phyloP scores from a whole-genome alignment of 2,329 filamentous ascomycete genomes.

The Colletotrichum sublineola region DNA sequence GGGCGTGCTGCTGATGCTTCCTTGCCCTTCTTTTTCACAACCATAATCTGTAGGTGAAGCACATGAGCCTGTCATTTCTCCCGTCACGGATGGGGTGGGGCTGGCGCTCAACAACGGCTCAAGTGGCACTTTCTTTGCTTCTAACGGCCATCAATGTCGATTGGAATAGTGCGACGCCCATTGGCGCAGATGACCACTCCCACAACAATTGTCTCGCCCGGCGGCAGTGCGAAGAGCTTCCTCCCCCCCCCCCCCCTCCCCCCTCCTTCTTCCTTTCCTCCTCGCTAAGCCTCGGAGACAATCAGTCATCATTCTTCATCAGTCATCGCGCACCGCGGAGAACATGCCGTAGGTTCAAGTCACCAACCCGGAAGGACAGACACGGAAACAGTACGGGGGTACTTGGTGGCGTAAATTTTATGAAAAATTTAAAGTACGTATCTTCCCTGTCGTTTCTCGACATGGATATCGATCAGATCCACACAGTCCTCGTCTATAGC shows the following conservation, averaged over 20 bases:
- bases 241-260: too few relatives aligned
- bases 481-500: slow-evolving; percentile 29
- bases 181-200: slow-evolving; percentile 20
- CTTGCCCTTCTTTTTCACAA: slow-evolving; percentile 3
- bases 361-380: not conserved
- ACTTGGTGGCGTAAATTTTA: slow-evolving; percentile 16
- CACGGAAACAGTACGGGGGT: not conserved
- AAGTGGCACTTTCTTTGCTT: slow-evolving; percentile 8
- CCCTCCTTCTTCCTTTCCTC: not conserved
- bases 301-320: slow-evolving; percentile 30
- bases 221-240: slow-evolving; percentile 5
- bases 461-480: slow-evolving; percentile 17
- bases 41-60: slow-evolving; percentile 3
- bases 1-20: slow-evolving; percentile 18
- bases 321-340: slow-evolving; percentile 27
- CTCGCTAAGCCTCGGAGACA: not conserved
- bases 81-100: not conserved
- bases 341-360: slow-evolving; percentile 12
- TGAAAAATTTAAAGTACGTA: slow-evolving; percentile 36
- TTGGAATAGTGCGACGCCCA: slow-evolving; percentile 25
- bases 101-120: slow-evolving; percentile 36
- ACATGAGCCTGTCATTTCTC: slow-evolving; percentile 15
- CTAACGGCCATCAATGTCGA: slow-evolving; percentile 29
- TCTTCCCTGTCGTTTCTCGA: slow-evolving; percentile 25
- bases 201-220: slow-evolving; percentile 16